Conservation (phyloP, 2,329 filamentous ascomycete species). For the Apiospora kogelbergensis region DNA sequence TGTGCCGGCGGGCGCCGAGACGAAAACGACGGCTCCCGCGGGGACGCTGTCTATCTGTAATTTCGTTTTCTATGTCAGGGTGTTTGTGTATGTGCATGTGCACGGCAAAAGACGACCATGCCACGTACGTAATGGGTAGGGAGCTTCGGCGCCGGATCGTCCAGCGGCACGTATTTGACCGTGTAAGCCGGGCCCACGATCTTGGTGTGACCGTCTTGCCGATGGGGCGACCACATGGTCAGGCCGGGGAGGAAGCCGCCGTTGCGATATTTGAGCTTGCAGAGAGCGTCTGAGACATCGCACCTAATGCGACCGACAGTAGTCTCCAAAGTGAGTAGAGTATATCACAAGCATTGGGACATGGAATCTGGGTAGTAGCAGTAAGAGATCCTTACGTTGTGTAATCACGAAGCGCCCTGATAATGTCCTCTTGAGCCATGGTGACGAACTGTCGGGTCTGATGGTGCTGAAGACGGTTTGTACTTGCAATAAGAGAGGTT, state of each 20-base stretch:
- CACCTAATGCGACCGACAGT: conserved; percentile 32
- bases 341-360: not conserved
- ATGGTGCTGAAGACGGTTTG: not conserved
- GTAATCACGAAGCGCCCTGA: conserved; percentile 32
- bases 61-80: not conserved
- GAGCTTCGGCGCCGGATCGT: conserved; percentile 45
- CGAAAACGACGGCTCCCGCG: conserved; percentile 46
- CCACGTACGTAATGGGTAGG: conserved; percentile 45
- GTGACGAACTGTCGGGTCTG: conserved; percentile 14
- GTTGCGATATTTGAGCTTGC: conserved; percentile 46
- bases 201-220: conserved; percentile 50
- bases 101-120: not conserved
- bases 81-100: not conserved
- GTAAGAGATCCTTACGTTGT: conserved; percentile 30
- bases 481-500: not conserved
- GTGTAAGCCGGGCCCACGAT: conserved; percentile 56
- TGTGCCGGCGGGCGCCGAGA: conserved; percentile 44
- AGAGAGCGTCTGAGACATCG: conserved; percentile 52
- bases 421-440: conserved; percentile 29
- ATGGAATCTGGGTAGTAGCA: too few relatives aligned
- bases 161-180: conserved; percentile 49
- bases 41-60: conserved; percentile 50
- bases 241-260: conserved; percentile 55
- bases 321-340: not conserved
- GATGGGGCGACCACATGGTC: conserved; percentile 53